A percentile compares a stretch with the other conserved stretches of the same genome.
These are phyloP conservation scores for Pichia kudriavzevii DNA, from an alignment of 1,139 yeast species.

Conservation along the genomic window DNA sequence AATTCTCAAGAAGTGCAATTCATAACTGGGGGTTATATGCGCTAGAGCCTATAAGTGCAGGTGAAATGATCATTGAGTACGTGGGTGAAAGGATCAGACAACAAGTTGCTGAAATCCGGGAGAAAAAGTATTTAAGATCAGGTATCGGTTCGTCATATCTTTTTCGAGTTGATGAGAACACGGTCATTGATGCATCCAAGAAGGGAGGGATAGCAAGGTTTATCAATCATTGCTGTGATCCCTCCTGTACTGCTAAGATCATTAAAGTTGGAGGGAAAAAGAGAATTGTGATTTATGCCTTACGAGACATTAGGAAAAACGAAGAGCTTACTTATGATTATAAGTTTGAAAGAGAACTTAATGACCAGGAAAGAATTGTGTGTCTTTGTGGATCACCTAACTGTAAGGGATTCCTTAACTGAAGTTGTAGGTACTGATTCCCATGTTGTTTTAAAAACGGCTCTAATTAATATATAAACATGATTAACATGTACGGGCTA, in stretches of 20 bases:
- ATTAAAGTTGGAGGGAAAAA: constrained; percentile 91
- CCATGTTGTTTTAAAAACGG: no score
- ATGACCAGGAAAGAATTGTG: constrained; percentile 82
- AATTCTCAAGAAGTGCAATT: constrained; percentile 92
- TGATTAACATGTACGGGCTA: no score
- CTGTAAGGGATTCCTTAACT: constrained; percentile 88
- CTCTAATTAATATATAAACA: no score
- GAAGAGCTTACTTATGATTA: constrained; percentile 95
- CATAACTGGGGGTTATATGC: constrained; percentile 99
- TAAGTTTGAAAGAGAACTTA: constrained; percentile 86
- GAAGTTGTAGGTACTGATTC: no score
- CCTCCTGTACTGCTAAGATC: constrained; percentile 95
- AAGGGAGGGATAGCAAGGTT: constrained; percentile 95
- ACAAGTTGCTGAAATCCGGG: constrained; percentile 91
- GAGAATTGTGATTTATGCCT: constrained; percentile 90
- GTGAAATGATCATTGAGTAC: constrained; percentile 96
- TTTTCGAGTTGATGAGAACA: constrained; percentile 86
- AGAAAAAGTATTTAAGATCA: constrained; percentile 72
- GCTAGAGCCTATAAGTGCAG: constrained; percentile 84
- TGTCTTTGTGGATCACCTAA: constrained; percentile 94
- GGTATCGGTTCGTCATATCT: constrained; percentile 95
- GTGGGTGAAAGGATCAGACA: constrained; percentile 96
- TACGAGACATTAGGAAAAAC: constrained; percentile 78
- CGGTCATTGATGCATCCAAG: constrained; percentile 95
- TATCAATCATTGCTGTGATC: constrained; percentile 94